Base-by-base conservation (phyloP, 177 flowering plant genomes). In the Vitis hybrid region DNA sequence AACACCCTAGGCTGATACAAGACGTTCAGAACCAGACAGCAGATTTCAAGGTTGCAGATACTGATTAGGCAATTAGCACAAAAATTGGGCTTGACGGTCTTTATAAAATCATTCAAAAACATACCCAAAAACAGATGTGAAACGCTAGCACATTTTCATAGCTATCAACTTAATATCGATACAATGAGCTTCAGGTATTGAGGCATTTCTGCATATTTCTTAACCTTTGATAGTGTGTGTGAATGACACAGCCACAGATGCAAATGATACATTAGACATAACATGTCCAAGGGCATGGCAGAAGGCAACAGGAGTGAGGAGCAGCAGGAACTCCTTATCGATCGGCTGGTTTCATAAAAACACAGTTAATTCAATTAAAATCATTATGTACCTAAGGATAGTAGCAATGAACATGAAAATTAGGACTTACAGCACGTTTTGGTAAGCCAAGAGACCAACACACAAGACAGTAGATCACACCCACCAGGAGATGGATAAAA, bases 251-350 rank as follows among this genome's bases (percentile, higher is more conserved):
- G 89, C 89, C 72, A 88, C 90, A 48, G 90, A 85, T 54, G 92
- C 92, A 78, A 88, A 88, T 63, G 90, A 88, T 13, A 87, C 88
- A 80, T 88, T 88, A 56, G 89, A 81, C 89, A 84, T 88, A 71
- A 88, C 92, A 75, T 87, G 92, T 57, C 92, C 90, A 10, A 88
- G 87, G 24, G 92, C 92, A 66, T 88, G 92, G 62, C 92, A 88
- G 69, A 82, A 64, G 52, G 89, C 85, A 69, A 88, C 90, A n/a
- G 92, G 92, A 56, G 87, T 84, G 66, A 88, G 83, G 54, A 87
- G 70, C 30, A 52, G 54, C 72, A 88, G 72, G 66, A 81, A 85
- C 52, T 87, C 83, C 78, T 81, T 84, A 74, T 83, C 57, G 52
- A 87, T 82, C 52, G 89, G 90, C 92, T 88, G 84, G 65, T 66